These are phyloP conservation scores for Xylaria sp. DNA, from an alignment of 2,329 filamentous ascomycete species.

Conservation along the genomic window DNA sequence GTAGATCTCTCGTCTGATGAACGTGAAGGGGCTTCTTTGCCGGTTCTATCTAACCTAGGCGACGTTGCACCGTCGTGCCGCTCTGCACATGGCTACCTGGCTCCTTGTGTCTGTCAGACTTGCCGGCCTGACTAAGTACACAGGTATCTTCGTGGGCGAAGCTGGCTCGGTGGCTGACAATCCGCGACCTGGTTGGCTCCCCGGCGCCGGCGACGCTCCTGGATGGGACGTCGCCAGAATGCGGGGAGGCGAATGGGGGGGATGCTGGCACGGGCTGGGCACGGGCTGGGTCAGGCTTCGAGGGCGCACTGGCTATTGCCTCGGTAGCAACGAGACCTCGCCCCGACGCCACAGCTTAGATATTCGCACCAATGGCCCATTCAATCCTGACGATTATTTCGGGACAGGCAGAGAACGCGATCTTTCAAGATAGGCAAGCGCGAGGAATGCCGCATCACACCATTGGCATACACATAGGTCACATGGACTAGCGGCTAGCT, in stretches of 20 bases:
- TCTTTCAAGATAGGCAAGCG: neutral
- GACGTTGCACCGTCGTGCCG: constrained; percentile 25
- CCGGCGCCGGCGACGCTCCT: neutral
- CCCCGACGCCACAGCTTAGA: neutral
- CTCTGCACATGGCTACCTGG: constrained; percentile 23
- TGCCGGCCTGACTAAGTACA: neutral
- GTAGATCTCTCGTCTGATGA: neutral
- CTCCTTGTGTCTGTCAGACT: neutral
- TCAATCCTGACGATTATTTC: neutral
- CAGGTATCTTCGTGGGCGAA: neutral
- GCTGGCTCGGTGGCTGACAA: neutral
- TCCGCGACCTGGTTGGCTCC: neutral
- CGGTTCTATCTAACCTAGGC: constrained; percentile 12
- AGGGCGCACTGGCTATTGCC: neutral
- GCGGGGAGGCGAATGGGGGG: constrained; percentile 18
- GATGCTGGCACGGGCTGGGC: too few relatives aligned
- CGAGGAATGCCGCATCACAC: neutral
- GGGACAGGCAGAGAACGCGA: neutral
- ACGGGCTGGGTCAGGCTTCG: too few relatives aligned
- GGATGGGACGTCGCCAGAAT: constrained; percentile 11
- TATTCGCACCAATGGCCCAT: neutral
- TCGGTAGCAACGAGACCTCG: neutral
- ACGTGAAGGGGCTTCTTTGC: neutral
- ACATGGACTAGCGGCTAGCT: neutral
- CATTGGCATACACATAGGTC: neutral